Evolutionary conservation across 345 rosid genomes (phyloP).

Genomic region (Garcia nutans): DNA sequence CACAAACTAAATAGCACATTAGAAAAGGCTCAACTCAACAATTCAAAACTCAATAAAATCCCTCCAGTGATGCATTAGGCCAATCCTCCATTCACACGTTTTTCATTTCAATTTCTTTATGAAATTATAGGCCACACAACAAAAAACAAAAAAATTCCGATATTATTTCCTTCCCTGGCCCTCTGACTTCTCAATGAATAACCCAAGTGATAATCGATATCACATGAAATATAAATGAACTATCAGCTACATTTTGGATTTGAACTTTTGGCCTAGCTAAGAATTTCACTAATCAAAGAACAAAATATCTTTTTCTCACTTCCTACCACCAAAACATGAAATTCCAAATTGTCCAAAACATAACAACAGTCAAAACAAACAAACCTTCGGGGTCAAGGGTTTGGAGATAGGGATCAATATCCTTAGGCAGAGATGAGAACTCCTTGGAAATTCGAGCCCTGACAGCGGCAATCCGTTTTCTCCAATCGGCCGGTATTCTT

Average conservation of each 20-base stretch:
- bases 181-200: background rate
- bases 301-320: background rate
- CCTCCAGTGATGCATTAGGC: background rate
- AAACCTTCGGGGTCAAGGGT: conserved; percentile 78
- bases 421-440: conserved; percentile 71
- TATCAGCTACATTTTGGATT: background rate
- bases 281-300: background rate
- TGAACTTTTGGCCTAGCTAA: background rate
- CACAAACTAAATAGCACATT: no score
- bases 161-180: background rate
- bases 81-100: background rate
- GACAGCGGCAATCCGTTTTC: conserved; percentile 68
- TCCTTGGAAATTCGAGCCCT: conserved; percentile 73
- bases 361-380: background rate
- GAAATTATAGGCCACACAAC: background rate
- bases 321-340: background rate
- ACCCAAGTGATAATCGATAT: background rate
- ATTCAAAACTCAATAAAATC: background rate
- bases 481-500: conserved; percentile 87
- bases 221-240: background rate
- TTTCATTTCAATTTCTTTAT: background rate
- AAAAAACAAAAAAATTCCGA: background rate
- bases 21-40: background rate
- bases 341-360: background rate
- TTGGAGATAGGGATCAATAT: conserved; percentile 72